Evolutionary conservation across 768 basidiomycete genomes (phyloP).

Genomic region (Mycena olivaceomarginata): DNA sequence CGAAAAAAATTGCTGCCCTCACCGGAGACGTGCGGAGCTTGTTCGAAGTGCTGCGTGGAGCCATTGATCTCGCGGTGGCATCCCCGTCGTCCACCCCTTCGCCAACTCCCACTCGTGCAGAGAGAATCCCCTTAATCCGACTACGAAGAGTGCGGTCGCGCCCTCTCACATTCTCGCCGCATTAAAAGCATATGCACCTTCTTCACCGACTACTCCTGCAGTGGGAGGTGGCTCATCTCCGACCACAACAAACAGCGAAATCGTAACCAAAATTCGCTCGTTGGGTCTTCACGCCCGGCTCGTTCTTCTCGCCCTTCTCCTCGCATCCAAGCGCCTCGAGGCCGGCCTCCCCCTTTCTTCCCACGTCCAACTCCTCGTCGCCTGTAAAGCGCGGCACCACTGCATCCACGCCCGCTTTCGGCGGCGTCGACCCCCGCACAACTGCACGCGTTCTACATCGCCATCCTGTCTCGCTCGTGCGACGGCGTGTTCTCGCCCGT

Average conservation of each 20-base stretch:
- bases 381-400: constrained; percentile 74
- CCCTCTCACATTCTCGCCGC: constrained; percentile 85
- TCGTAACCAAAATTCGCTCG: constrained; percentile 77
- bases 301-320: constrained; percentile 76
- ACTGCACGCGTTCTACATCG: constrained; percentile 79
- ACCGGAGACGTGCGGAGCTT: constrained; percentile 90
- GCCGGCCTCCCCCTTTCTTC: constrained; percentile 71
- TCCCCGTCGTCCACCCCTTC: constrained; percentile 48
- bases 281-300: constrained; percentile 87
- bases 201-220: constrained; percentile 52
- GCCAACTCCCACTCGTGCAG: constrained; percentile 40
- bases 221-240: constrained; percentile 47
- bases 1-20: constrained; percentile 87
- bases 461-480: constrained; percentile 74
- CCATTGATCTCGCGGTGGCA: constrained; percentile 81
- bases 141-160: constrained; percentile 66
- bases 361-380: constrained; percentile 58
- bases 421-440: constrained; percentile 75
- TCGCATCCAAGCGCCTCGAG: constrained; percentile 79
- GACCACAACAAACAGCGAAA: constrained; percentile 70
- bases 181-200: constrained; percentile 81
- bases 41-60: constrained; percentile 87
- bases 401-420: constrained; percentile 50
- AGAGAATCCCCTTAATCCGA: constrained; percentile 58
- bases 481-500: constrained; percentile 76